Base-by-base conservation (phyloP, 2,329 filamentous ascomycete genomes). In the Nemania sp. region DNA sequence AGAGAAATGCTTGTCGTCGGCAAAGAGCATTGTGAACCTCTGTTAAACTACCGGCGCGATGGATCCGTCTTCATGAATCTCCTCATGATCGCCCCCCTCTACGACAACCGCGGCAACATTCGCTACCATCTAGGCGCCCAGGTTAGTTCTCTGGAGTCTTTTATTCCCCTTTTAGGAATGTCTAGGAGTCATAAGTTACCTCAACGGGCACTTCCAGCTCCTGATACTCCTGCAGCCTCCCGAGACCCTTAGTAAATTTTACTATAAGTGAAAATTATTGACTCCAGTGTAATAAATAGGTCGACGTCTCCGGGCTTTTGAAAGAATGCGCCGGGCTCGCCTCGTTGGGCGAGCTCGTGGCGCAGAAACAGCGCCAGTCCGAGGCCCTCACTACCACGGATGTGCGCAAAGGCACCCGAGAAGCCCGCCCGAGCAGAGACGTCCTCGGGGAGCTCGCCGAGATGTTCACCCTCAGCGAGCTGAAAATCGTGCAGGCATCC, bases 31-130 rank as follows among this genome's bases (percentile, higher is more conserved):
- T 91, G 86, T 62, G 92, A 94, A 73, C 88, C 92, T 0, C 89
- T 94, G 63, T 80, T 94, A 43, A 94, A 94, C 77, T 94, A 92
- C 74, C 87, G 91, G 35, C 87, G 91, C n/a, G 91, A 93, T 73
- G 91, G 91, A 0, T 91, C 90, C 0, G 90, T 90, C 0, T 93
- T 93, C 75, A 90, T 93, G 85, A 94, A 93, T 69, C 83, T 94
- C 2, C 82, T 93, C 26, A 92, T 92, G 88, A 86, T 88, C n/a
- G 89, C 91, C 1, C 91, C 91, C 0, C 80, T 93, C 0, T 87
- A 89, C 70, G 91, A 93, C 74, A 90, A 87, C 52, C 85, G 87
- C 20, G 91, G 91, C 2, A 82, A 83, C 0, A 84, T 92, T 1
- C 85, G 90, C 29, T 93, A 93, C 76, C 80, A 88, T 74, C 88